Percentiles rank a stretch among this genome's conserved stretches.
These are phyloP conservation scores for Taphrina communis DNA, from an alignment of 1,139 yeast genomes.

Conservation along the genomic window DNA sequence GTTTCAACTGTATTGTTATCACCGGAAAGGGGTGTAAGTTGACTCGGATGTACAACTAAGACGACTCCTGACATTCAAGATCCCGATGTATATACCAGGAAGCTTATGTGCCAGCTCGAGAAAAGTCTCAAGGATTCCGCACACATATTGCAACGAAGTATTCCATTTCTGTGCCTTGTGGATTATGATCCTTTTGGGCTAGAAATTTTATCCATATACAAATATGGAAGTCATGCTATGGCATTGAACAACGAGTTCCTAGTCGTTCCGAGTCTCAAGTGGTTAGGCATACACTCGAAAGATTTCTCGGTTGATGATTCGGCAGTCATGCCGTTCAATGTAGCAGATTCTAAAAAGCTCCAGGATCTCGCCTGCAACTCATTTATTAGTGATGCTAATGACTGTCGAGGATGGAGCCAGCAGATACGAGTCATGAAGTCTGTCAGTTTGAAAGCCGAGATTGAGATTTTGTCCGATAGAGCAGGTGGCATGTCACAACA, in stretches of 20 bases:
- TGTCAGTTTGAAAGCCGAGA: constrained; percentile 27
- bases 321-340: constrained; percentile 6
- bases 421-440: constrained; percentile 4
- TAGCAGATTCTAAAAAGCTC: constrained; percentile 16
- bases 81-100: constrained; percentile 71
- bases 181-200: constrained; percentile 76
- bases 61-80: constrained; percentile 58
- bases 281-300: constrained; percentile 50
- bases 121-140: constrained; percentile 17
- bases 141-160: constrained; percentile 52
- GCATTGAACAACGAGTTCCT: constrained; percentile 43
- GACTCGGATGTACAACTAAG: constrained; percentile 54
- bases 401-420: constrained; percentile 4
- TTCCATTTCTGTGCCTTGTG: constrained; percentile 59
- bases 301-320: constrained; percentile 35
- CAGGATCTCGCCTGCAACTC: constrained; percentile 1
- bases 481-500: constrained; percentile 8
- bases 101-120: constrained; percentile 58
- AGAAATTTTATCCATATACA: constrained; percentile 60
- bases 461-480: constrained; percentile 21
- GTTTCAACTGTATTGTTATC: constrained; percentile 43
- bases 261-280: constrained; percentile 46
- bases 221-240: constrained; percentile 48
- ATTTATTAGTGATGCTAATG: constrained; percentile 1
- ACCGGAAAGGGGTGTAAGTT: constrained; percentile 39